These are phyloP conservation scores for Auxenochlorella pyrenoidosa DNA, from an alignment of 139 green algal genomes.

Conservation along the genomic window DNA sequence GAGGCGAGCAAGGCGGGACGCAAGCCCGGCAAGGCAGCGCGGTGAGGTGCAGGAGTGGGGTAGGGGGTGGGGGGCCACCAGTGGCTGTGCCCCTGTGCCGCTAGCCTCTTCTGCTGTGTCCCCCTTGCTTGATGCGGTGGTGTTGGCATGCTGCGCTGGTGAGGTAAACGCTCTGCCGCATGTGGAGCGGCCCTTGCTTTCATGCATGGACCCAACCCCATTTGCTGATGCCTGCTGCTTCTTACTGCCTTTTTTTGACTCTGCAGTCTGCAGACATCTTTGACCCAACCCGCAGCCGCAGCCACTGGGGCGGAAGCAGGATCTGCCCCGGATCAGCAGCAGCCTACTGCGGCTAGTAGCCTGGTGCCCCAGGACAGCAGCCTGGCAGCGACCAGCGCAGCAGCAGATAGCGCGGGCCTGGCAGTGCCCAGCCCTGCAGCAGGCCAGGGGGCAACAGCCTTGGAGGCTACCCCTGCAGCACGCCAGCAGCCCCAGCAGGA, in stretches of 20 bases:
- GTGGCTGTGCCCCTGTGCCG: background rate
- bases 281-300: background rate
- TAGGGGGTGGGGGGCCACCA: too few relatives aligned
- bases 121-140: too few relatives aligned
- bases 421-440: background rate
- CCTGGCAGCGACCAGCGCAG: background rate
- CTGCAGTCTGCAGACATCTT: background rate
- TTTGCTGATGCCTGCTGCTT: background rate
- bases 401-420: background rate
- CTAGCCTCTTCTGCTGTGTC: too few relatives aligned
- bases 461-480: background rate
- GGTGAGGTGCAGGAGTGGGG: background rate
- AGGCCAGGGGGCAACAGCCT: too few relatives aligned
- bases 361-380: too few relatives aligned
- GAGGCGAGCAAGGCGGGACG: background rate
- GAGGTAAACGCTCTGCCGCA: too few relatives aligned
- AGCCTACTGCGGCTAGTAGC: slow-evolving; percentile 9
- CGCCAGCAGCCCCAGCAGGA: slow-evolving; percentile 2
- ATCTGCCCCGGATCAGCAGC: background rate
- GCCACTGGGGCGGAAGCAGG: background rate
- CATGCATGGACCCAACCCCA: too few relatives aligned
- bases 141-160: too few relatives aligned
- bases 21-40: slow-evolving; percentile 5
- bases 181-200: too few relatives aligned
- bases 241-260: background rate